A percentile compares a stretch with the other conserved stretches of the same genome.
phyloP scores from a whole-genome alignment of 2,329 filamentous ascomycete genomes.

The Orbilia oligospora region DNA sequence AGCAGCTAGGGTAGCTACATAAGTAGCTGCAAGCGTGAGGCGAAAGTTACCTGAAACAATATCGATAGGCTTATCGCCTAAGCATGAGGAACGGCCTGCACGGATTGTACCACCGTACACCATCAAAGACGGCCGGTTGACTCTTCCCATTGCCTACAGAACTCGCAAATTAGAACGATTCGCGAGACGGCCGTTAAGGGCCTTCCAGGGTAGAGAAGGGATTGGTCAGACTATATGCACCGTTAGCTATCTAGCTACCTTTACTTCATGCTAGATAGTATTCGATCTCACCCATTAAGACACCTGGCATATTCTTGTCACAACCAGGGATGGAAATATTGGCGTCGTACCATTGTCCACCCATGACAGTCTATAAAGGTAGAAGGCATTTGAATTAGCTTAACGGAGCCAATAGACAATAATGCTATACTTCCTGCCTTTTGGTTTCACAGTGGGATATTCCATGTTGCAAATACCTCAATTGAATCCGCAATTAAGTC shows the following conservation, averaged over 20 bases:
- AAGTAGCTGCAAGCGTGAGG: conserved; percentile 10
- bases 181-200: conserved; percentile 1
- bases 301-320: conserved; percentile 99
- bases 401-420: conserved; percentile 7
- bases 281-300: conserved; percentile 73
- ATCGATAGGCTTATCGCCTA: conserved; percentile 83
- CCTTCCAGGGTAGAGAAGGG: background rate
- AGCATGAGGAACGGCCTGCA: conserved; percentile 84
- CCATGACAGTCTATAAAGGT: conserved; percentile 82
- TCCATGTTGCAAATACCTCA: conserved; percentile 70
- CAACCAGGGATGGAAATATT: conserved; percentile 97
- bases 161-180: conserved; percentile 69
- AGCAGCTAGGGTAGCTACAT: conserved; percentile 17
- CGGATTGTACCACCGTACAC: conserved; percentile 96
- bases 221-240: conserved; percentile 45
- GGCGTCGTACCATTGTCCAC: conserved; percentile 97
- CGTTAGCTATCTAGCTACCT: conserved; percentile 32
- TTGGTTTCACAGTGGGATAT: conserved; percentile 27
- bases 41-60: conserved; percentile 77
- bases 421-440: conserved; percentile 1
- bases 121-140: conserved; percentile 96
- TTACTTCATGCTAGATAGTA: conserved; percentile 5
- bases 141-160: conserved; percentile 83
- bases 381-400: conserved; percentile 32
- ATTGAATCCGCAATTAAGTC: conserved; percentile 98